Evolutionary conservation across 108 stramenopile genomes (phyloP).

Genomic region (Cylindrotheca closterium): DNA sequence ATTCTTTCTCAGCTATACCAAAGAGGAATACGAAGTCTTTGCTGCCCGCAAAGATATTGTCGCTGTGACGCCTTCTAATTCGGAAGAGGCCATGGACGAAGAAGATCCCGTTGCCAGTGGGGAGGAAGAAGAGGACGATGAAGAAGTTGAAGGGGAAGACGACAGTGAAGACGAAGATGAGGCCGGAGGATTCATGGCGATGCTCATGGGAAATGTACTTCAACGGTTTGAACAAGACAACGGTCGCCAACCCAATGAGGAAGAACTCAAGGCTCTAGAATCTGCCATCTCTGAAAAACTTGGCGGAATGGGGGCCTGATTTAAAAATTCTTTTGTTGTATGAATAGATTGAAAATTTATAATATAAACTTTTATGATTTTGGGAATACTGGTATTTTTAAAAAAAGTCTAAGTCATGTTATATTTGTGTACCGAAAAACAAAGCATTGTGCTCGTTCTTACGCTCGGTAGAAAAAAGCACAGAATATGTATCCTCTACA

Average conservation of each 20-base stretch:
- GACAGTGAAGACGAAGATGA: constrained; percentile 15
- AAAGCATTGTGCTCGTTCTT: not conserved
- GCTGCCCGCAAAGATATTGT: constrained; percentile 77
- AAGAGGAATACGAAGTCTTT: constrained; percentile 72
- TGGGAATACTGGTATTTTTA: not conserved
- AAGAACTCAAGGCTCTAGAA: constrained; percentile 51
- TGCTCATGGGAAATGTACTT: constrained; percentile 52
- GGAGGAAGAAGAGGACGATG: constrained; percentile 16
- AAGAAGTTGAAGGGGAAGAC: constrained; percentile 20
- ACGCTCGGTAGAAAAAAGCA: not conserved
- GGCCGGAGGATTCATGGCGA: constrained; percentile 33
- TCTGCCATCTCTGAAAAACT: constrained; percentile 47
- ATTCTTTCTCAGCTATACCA: constrained; percentile 86
- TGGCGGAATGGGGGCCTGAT: constrained; percentile 22
- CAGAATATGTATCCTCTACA: constrained; percentile 15
- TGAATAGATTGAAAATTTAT: not conserved
- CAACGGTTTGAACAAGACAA: constrained; percentile 55
- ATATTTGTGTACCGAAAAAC: not conserved
- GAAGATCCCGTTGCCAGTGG: too few species aligned
- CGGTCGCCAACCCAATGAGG: constrained; percentile 49
- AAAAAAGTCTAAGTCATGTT: not conserved
- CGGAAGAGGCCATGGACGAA: constrained; percentile 32
- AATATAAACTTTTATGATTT: not conserved
- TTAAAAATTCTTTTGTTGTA: not conserved
- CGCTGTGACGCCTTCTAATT: constrained; percentile 11